Evolutionary conservation across 148 eudicot genomes (phyloP).

Genomic region (Silene uniflora): DNA sequence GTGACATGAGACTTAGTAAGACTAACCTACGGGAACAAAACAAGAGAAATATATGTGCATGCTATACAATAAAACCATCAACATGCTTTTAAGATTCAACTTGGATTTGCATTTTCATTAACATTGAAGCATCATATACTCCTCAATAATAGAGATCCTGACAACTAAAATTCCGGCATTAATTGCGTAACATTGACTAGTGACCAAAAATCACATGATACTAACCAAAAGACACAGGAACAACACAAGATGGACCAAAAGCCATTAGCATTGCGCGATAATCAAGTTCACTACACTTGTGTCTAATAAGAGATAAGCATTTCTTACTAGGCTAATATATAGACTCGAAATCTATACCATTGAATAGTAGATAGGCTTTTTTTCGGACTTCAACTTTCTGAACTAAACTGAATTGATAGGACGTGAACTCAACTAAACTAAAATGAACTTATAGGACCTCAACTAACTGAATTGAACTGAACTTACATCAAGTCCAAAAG

Average conservation of each 20-base stretch:
- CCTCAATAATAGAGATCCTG: conserved; percentile 3
- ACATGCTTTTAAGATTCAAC: background rate
- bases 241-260: background rate
- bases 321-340: no score
- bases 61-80: background rate
- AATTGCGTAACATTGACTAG: background rate
- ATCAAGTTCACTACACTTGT: background rate
- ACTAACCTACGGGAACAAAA: background rate
- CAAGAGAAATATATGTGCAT: background rate
- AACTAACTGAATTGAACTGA: no score
- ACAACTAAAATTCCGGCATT: background rate
- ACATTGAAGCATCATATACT: background rate
- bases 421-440: no score
- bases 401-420: background rate
- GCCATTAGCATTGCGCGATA: background rate
- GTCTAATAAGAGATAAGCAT: background rate
- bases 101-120: background rate
- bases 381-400: background rate
- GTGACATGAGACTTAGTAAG: background rate
- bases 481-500: no score
- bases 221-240: background rate
- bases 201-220: background rate
- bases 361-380: no score
- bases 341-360: no score
- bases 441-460: no score